Evolutionary conservation across 768 basidiomycete species (phyloP).

Genomic region (Lactarius sp.): DNA sequence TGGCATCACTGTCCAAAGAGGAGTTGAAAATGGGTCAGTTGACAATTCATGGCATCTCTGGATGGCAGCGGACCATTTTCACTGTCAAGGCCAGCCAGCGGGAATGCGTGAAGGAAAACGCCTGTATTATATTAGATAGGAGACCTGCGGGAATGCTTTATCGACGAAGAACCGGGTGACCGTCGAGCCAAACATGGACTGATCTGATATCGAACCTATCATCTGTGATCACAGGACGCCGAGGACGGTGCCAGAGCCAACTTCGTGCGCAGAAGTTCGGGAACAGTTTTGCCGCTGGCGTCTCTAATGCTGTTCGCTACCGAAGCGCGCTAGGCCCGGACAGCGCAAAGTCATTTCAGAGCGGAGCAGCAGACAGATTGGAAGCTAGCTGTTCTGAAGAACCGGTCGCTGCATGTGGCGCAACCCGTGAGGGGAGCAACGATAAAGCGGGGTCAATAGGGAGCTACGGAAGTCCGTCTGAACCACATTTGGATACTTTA

Average conservation of each 20-base stretch:
- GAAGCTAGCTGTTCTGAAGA: not conserved
- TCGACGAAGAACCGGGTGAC: not conserved
- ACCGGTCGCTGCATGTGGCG: too few species aligned
- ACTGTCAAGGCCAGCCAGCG: not conserved
- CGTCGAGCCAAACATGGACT: not conserved
- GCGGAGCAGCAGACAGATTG: not conserved
- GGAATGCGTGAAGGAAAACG: not conserved
- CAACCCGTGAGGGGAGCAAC: not conserved
- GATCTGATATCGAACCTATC: not conserved
- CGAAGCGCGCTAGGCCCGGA: not conserved
- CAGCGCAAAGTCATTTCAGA: not conserved
- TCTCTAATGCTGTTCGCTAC: constrained; percentile 1
- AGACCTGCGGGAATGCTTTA: not conserved
- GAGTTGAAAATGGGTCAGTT: not conserved
- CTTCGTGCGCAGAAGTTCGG: not conserved
- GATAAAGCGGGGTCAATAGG: not conserved
- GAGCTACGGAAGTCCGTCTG: not conserved
- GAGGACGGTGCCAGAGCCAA: not conserved
- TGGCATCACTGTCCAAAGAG: not conserved
- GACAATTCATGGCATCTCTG: not conserved
- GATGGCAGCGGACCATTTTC: not conserved
- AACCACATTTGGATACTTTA: not conserved
- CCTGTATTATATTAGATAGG: not conserved
- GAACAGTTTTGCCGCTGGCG: not conserved
- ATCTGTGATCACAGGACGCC: too few species aligned